These are phyloP conservation scores for Lentinula boryana DNA, from an alignment of 768 basidiomycete genomes.

Conservation along the genomic window DNA sequence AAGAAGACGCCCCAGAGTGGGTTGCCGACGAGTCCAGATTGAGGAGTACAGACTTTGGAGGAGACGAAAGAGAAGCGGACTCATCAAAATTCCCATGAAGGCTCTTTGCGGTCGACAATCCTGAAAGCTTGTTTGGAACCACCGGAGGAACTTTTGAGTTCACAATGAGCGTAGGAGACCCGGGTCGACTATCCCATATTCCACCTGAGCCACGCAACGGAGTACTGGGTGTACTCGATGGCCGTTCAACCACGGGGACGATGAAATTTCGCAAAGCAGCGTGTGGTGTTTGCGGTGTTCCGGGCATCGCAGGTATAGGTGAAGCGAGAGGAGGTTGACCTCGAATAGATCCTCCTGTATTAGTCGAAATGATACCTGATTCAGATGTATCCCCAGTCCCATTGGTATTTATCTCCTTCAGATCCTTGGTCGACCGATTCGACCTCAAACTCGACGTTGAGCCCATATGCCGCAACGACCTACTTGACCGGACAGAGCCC, in stretches of 20 bases:
- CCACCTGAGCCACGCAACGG: constrained; percentile 34
- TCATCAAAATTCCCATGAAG: constrained; percentile 10
- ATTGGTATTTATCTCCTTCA: background rate
- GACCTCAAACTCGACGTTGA: background rate
- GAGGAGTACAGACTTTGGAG: background rate
- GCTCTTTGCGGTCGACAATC: constrained; percentile 25
- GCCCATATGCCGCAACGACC: background rate
- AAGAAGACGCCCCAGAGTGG: constrained; percentile 16
- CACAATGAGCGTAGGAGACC: constrained; percentile 42
- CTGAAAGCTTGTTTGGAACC: constrained; percentile 35
- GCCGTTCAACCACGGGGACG: constrained; percentile 40
- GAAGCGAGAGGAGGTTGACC: background rate
- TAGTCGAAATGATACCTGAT: background rate
- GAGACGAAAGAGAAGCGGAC: background rate
- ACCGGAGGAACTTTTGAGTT: background rate
- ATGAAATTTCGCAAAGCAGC: constrained; percentile 24
- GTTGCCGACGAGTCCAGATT: constrained; percentile 3
- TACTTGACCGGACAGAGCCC: background rate
- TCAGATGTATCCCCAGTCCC: background rate
- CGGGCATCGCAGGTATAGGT: background rate
- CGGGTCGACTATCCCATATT: constrained; percentile 55
- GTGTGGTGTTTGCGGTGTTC: constrained; percentile 11
- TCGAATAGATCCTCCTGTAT: background rate
- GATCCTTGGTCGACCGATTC: background rate
- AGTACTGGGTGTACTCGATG: constrained; percentile 68